Conservation (phyloP, 2,329 filamentous ascomycete species). For the Nemania bipapillata region DNA sequence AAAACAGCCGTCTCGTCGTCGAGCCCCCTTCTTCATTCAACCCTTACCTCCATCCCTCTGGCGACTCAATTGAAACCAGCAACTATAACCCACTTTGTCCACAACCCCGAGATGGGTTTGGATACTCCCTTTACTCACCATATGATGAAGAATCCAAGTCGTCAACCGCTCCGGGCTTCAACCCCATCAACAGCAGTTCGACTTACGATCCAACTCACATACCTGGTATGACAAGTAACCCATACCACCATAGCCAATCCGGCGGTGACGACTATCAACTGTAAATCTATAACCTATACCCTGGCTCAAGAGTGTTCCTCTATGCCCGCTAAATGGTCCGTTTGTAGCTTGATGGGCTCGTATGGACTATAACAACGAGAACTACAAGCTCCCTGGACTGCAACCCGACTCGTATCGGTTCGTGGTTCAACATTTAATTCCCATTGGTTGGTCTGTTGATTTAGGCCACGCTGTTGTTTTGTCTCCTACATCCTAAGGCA, state of each 20-base stretch:
- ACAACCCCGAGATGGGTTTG: slow-evolving; percentile 48
- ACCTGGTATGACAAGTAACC: slow-evolving; percentile 34
- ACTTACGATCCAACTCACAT: slow-evolving; percentile 44
- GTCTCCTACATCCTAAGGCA: slow-evolving; percentile 1
- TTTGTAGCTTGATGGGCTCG: not conserved
- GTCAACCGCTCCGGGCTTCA: slow-evolving; percentile 41
- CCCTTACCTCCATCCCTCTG: slow-evolving; percentile 46
- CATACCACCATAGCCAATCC: slow-evolving; percentile 40
- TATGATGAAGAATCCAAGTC: slow-evolving; percentile 49
- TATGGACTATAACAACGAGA: not conserved
- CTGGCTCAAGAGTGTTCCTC: not conserved
- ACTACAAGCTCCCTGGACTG: not conserved
- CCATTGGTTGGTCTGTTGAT: not conserved
- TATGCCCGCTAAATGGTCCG: not conserved
- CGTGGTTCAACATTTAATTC: not conserved
- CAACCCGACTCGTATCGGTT: slow-evolving; percentile 2
- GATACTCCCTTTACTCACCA: slow-evolving; percentile 45
- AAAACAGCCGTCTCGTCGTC: slow-evolving; percentile 48
- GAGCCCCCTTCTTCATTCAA: slow-evolving; percentile 45
- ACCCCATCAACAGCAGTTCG: slow-evolving; percentile 44
- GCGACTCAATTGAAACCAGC: slow-evolving; percentile 43
- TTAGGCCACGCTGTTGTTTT: not conserved
- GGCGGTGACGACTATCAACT: slow-evolving; percentile 38
- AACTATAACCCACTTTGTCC: slow-evolving; percentile 52
- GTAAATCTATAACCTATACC: slow-evolving; percentile 10